These are phyloP conservation scores for Termitomyces sp. DNA, from an alignment of 768 basidiomycete genomes.

Conservation along the genomic window DNA sequence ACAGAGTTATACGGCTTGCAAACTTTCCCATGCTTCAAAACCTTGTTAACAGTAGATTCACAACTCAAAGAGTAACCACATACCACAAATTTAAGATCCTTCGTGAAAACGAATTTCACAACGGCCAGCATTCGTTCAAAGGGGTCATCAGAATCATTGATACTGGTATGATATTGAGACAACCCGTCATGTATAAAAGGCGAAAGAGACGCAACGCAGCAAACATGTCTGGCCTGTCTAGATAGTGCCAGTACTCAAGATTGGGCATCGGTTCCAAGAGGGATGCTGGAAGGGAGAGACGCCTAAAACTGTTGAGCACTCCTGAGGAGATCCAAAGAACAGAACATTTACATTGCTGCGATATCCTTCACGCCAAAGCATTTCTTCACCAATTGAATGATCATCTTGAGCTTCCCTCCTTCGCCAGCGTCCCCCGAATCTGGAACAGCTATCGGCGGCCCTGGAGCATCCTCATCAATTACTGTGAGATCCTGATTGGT, in stretches of 20 bases:
- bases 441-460: conserved; percentile 62
- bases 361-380: conserved; percentile 94
- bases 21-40: conserved; percentile 75
- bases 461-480: conserved; percentile 50
- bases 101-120: conserved; percentile 83
- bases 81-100: conserved; percentile 91
- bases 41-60: not conserved
- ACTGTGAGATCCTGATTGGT: conserved; percentile 6
- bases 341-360: conserved; percentile 76
- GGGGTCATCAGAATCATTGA: conserved; percentile 91
- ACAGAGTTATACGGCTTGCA: conserved; percentile 93
- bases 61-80: conserved; percentile 23
- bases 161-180: conserved; percentile 42
- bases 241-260: conserved; percentile 94
- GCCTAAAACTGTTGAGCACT: conserved; percentile 44
- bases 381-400: conserved; percentile 86
- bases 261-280: conserved; percentile 93
- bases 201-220: conserved; percentile 64
- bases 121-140: conserved; percentile 95
- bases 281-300: conserved; percentile 89
- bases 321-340: not conserved
- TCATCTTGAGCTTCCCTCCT: conserved; percentile 92
- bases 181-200: conserved; percentile 4
- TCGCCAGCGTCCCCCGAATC: conserved; percentile 74
- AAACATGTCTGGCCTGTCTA: conserved; percentile 89